Evolutionary conservation across 495 filamentous ascomycete genomes (phyloP).

Genomic region (Aspergillus panamensis): DNA sequence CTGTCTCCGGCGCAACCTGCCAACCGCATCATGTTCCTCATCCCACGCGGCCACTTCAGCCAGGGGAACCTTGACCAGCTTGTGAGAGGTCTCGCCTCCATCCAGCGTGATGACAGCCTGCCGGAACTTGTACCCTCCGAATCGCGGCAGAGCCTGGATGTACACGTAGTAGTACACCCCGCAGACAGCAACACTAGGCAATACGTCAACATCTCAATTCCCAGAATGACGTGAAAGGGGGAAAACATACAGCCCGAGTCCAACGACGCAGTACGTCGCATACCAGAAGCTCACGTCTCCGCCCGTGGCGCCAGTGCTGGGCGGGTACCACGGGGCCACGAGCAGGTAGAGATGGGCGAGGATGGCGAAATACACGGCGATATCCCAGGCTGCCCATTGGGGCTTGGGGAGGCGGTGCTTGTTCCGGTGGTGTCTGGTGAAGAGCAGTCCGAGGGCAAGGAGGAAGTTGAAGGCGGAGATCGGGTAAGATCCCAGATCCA

Average conservation of each 20-base stretch:
- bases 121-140: constrained; percentile 49
- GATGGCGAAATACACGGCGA: constrained; percentile 52
- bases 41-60: constrained; percentile 51
- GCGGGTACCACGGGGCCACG: constrained; percentile 65
- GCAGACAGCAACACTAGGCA: constrained; percentile 46
- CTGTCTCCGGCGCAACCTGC: constrained; percentile 20
- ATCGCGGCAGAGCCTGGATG: constrained; percentile 50
- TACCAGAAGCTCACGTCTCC: constrained; percentile 68
- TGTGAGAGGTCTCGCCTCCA: constrained; percentile 49
- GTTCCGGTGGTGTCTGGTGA: constrained; percentile 50
- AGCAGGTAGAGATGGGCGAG: constrained; percentile 54
- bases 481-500: constrained; percentile 54
- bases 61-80: constrained; percentile 52
- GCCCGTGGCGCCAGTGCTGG: constrained; percentile 49
- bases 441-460: constrained; percentile 50
- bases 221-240: background rate
- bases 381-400: constrained; percentile 53
- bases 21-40: constrained; percentile 52
- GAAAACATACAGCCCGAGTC: constrained; percentile 51
- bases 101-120: constrained; percentile 50
- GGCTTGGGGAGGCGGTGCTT: constrained; percentile 40
- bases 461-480: constrained; percentile 50
- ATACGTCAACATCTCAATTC: background rate
- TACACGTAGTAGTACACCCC: constrained; percentile 55
- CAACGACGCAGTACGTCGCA: constrained; percentile 56